Conservation (phyloP, 305 asterid species). For the Fraxinus albicans region DNA sequence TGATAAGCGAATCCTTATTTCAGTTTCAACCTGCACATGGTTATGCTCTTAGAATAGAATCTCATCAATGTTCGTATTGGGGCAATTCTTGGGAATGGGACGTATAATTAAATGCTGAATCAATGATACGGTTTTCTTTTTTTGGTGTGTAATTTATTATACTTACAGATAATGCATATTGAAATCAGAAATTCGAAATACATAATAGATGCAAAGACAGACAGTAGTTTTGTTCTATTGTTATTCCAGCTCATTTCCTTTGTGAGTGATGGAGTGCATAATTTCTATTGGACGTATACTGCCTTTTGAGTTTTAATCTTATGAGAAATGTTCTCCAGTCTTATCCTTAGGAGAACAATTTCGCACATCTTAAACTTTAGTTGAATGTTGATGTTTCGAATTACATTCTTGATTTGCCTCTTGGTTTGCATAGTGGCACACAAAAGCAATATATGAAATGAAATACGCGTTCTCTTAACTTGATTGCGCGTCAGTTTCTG, state of each 20-base stretch:
- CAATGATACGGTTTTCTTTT: neutral
- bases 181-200: neutral
- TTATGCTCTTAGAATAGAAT: neutral
- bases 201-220: neutral
- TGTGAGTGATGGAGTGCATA: neutral
- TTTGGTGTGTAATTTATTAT: neutral
- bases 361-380: neutral
- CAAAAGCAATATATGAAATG: neutral
- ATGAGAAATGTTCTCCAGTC: too few species aligned
- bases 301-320: neutral
- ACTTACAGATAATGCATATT: neutral
- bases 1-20: constrained; percentile 8
- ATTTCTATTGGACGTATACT: neutral
- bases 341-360: too few species aligned
- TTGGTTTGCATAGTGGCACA: neutral
- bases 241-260: neutral
- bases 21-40: neutral
- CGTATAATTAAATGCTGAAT: neutral
- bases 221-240: neutral
- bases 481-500: too few species aligned
- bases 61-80: too few species aligned
- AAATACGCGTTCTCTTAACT: too few species aligned
- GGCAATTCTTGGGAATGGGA: neutral
- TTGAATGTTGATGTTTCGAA: neutral
- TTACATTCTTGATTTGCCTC: neutral